These are phyloP conservation scores for Ceratobasidium sp. DNA, from an alignment of 1,284 basidiomycete genomes.

Conservation along the genomic window DNA sequence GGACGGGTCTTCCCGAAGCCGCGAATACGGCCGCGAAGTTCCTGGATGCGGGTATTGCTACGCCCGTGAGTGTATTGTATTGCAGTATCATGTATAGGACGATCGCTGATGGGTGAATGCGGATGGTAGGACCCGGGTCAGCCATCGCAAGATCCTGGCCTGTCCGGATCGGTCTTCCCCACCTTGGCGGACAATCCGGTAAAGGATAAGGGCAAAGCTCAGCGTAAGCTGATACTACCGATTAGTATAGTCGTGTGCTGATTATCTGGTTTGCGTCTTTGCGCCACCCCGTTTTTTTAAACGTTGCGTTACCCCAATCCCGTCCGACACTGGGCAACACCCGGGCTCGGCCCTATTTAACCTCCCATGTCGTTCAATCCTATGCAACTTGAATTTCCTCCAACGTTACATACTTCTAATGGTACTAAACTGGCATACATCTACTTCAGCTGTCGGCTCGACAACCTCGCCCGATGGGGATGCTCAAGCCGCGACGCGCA, in stretches of 20 bases:
- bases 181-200: conserved; percentile 9
- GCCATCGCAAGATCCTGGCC: conserved; percentile 21
- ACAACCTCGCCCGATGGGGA: conserved; percentile 12
- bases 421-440: neutral
- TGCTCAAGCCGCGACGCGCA: conserved; percentile 16
- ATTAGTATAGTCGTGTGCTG: neutral
- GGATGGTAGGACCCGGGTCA: conserved; percentile 13
- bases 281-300: no score
- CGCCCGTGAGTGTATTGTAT: conserved; percentile 25
- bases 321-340: no score
- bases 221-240: neutral
- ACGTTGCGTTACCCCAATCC: no score
- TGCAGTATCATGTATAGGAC: neutral
- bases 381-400: neutral
- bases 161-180: conserved; percentile 28
- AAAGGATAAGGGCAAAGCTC: conserved; percentile 10
- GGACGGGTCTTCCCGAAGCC: conserved; percentile 1
- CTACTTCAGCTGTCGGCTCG: neutral
- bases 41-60: conserved; percentile 14
- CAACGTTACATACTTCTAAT: neutral
- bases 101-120: neutral
- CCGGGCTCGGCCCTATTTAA: no score
- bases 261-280: neutral
- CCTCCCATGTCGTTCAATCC: no score
- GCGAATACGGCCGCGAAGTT: conserved; percentile 26